A percentile compares a stretch with the other conserved stretches of the same genome.
phyloP scores from a whole-genome alignment of 2,329 filamentous ascomycete species.

The Ceratocystis alfenasii region DNA sequence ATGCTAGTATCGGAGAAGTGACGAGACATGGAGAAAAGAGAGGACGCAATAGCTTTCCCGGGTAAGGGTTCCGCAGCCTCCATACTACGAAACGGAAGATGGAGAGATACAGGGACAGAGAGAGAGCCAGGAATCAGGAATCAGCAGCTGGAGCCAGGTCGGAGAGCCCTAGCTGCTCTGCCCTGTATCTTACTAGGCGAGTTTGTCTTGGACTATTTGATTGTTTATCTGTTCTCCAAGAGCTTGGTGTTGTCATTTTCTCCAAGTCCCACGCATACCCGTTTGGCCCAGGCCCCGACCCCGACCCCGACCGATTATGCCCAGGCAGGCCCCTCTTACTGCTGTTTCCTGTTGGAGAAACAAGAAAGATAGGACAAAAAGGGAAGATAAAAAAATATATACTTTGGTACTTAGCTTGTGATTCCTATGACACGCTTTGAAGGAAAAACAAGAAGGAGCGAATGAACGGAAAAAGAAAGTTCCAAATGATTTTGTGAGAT shows the following conservation, averaged over 20 bases:
- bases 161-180: neutral
- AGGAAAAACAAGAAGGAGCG: neutral
- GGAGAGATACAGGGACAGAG: neutral
- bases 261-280: neutral
- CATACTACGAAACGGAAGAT: neutral
- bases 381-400: neutral
- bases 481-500: neutral
- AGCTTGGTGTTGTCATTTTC: slow-evolving; percentile 1
- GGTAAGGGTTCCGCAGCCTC: slow-evolving; percentile 6
- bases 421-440: neutral
- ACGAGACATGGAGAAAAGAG: neutral
- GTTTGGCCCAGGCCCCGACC: neutral
- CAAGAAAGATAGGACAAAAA: neutral
- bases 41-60: neutral
- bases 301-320: neutral
- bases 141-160: neutral
- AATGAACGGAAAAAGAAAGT: neutral
- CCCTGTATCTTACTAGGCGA: no score
- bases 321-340: neutral
- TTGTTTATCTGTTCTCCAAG: neutral
- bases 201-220: no score
- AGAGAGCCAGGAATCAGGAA: neutral
- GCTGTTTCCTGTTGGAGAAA: neutral
- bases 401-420: slow-evolving; percentile 9
- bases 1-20: neutral